Conservation (phyloP, 306 rosid species). For the barrel medic (Medicago truncatula) region MtrunA17r5.0-ANR NC_053046.1:6168001-6168500, state of each 20-base stretch:
- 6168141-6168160: no score
- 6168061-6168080: no score
- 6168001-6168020: no score
- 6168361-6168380: neutral
- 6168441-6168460: neutral
- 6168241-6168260: neutral
- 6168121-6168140: no score
- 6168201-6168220: neutral
- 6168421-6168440: neutral
- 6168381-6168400: neutral
- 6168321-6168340: constrained; percentile 49
- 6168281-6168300: constrained; percentile 32
- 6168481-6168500: constrained; percentile 12
- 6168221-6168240: constrained; percentile 9
- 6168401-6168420: neutral
- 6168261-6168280: constrained; percentile 24
- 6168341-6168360: constrained; percentile 34
- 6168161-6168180: no score
- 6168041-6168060: no score
- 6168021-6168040: no score
- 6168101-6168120: no score
- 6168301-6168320: constrained; percentile 29
- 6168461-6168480: neutral
- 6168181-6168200: no score
- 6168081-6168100: no score